A percentile compares a stretch with the other conserved stretches of the same genome.
phyloP scores from a whole-genome alignment of 768 basidiomycete species.

The Boletus sensibilis region DNA sequence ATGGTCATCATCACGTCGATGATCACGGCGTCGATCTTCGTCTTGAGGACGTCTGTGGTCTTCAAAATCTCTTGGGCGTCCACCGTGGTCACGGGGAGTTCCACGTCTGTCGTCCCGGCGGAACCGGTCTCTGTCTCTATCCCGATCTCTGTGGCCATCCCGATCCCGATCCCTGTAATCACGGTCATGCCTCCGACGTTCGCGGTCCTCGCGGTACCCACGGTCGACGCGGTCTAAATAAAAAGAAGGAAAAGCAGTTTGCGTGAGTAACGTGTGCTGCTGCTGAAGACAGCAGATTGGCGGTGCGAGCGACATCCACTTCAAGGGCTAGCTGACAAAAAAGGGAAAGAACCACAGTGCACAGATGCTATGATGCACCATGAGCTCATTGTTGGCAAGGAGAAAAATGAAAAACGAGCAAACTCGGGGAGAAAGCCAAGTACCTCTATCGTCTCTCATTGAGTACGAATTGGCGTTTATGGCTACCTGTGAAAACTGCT shows the following conservation, averaged over 20 bases:
- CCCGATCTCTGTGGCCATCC: constrained; percentile 29
- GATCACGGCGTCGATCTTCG: constrained; percentile 51
- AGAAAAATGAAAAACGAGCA: constrained; percentile 35
- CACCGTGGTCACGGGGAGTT: constrained; percentile 44
- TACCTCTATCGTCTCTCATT: constrained; percentile 34
- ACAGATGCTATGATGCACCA: constrained; percentile 50
- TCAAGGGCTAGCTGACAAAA: constrained; percentile 62
- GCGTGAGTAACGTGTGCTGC: constrained; percentile 51
- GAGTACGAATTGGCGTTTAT: constrained; percentile 31
- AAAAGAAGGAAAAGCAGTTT: constrained; percentile 45
- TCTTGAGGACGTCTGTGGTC: constrained; percentile 46
- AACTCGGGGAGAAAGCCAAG: constrained; percentile 37
- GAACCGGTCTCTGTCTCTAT: constrained; percentile 38
- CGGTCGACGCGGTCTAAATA: constrained; percentile 47
- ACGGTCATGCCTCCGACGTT: constrained; percentile 63
- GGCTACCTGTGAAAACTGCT: constrained; percentile 30
- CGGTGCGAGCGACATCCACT: constrained; percentile 38
- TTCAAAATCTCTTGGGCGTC: constrained; percentile 46
- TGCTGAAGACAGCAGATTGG: constrained; percentile 43
- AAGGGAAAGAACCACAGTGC: constrained; percentile 45
- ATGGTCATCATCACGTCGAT: constrained; percentile 44
- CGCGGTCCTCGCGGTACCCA: constrained; percentile 62
- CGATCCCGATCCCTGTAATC: constrained; percentile 50
- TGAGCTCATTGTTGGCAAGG: constrained; percentile 54
- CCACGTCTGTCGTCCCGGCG: constrained; percentile 53